Evolutionary conservation across 176 grass and related monocot species (phyloP).

Genomic region (Aegilops umbellulata): DNA sequence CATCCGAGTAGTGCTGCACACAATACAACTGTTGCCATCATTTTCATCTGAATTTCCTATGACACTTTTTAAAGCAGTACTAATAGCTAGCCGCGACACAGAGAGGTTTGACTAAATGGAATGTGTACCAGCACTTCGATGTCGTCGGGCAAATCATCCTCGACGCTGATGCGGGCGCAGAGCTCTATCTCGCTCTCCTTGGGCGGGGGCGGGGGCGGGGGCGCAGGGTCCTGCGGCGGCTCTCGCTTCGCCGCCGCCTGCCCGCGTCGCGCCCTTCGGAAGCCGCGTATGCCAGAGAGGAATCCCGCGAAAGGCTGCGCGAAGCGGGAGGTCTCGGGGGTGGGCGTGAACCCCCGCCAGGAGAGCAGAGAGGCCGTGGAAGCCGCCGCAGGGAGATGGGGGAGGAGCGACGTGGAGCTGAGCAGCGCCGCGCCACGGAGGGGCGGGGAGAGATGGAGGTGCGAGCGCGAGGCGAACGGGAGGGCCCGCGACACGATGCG

Average conservation of each 20-base stretch:
- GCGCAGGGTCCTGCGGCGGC: slow-evolving; percentile 11
- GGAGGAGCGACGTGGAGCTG: slow-evolving; percentile 5
- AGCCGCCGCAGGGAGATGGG: slow-evolving; percentile 6
- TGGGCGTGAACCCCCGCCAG: slow-evolving; percentile 42
- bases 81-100: neutral
- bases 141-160: slow-evolving; percentile 75
- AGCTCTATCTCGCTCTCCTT: slow-evolving; percentile 89
- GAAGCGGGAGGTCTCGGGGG: slow-evolving; percentile 16
- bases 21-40: neutral
- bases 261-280: slow-evolving; percentile 50
- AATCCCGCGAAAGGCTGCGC: slow-evolving; percentile 40
- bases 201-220: slow-evolving; percentile 39
- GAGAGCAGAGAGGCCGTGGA: slow-evolving; percentile 26
- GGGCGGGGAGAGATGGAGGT: neutral
- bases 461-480: slow-evolving; percentile 56
- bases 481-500: slow-evolving; percentile 66
- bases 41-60: neutral
- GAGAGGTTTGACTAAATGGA: neutral
- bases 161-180: slow-evolving; percentile 56
- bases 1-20: neutral
- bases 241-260: slow-evolving; percentile 57
- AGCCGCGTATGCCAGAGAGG: slow-evolving; percentile 49
- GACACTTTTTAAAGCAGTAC: neutral
- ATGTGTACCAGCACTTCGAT: slow-evolving; percentile 76
- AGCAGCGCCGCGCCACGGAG: slow-evolving; percentile 18